Percentiles rank a stretch among this genome's conserved stretches.
These are phyloP conservation scores for Cladophialophora exuberans DNA, from an alignment of 2,329 filamentous ascomycete genomes.

Conservation along the genomic window DNA sequence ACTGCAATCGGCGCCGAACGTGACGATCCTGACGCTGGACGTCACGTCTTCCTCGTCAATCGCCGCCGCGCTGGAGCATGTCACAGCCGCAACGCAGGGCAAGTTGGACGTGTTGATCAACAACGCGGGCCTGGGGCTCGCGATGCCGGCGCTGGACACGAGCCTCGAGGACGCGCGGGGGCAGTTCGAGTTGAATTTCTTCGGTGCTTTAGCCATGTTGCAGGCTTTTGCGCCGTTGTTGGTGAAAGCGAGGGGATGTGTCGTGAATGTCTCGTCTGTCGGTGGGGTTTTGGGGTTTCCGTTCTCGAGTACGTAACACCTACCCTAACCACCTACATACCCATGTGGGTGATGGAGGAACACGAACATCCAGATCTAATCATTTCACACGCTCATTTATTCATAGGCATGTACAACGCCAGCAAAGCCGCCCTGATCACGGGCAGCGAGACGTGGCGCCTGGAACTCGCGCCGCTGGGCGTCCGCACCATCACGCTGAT, in stretches of 20 bases:
- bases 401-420: slow-evolving; percentile 52
- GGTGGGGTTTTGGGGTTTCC: slow-evolving; percentile 38
- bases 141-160: slow-evolving; percentile 42
- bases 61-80: slow-evolving; percentile 32
- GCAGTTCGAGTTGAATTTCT: slow-evolving; percentile 49
- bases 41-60: slow-evolving; percentile 38
- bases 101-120: slow-evolving; percentile 25
- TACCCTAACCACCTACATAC: no score
- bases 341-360: no score
- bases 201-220: slow-evolving; percentile 40
- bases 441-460: slow-evolving; percentile 60
- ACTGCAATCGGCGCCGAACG: slow-evolving; percentile 31
- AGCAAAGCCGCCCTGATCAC: slow-evolving; percentile 62
- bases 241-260: slow-evolving; percentile 32
- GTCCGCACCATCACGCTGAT: slow-evolving; percentile 57
- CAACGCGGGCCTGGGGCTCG: slow-evolving; percentile 27
- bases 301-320: not conserved
- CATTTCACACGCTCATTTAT: not conserved
- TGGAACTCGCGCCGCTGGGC: slow-evolving; percentile 44
- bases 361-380: no score
- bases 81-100: slow-evolving; percentile 16
- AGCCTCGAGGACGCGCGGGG: slow-evolving; percentile 39
- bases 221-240: slow-evolving; percentile 43
- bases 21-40: slow-evolving; percentile 38
- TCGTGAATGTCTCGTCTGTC: slow-evolving; percentile 35